These are phyloP conservation scores for Sporisorium scitamineum DNA, from an alignment of 1,284 basidiomycete species.

Conservation along the genomic window DNA sequence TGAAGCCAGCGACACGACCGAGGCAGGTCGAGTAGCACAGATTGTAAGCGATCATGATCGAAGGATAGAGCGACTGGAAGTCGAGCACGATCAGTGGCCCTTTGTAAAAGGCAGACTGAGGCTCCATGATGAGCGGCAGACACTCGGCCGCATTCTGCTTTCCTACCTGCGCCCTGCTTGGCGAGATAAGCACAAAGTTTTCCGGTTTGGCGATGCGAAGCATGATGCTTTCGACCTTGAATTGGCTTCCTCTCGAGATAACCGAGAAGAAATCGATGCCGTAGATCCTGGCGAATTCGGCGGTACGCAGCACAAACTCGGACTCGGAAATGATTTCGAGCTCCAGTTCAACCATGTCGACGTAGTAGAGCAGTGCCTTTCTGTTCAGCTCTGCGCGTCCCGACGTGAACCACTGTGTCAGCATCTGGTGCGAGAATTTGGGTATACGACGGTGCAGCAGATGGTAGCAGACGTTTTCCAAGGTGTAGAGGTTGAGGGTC, in stretches of 20 bases:
- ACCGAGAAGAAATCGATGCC: constrained; percentile 98
- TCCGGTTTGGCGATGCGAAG: constrained; percentile 98
- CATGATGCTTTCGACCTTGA: constrained; percentile 98
- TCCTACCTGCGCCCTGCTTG: constrained; percentile 63
- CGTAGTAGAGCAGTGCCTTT: constrained; percentile 53
- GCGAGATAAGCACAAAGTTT: constrained; percentile 71
- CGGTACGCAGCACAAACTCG: constrained; percentile 65
- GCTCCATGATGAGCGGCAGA: constrained; percentile 93
- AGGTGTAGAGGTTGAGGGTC: constrained; percentile 82
- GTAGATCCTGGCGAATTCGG: constrained; percentile 93
- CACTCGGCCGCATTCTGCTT: constrained; percentile 95
- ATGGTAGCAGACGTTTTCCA: constrained; percentile 84
- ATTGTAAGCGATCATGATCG: constrained; percentile 98
- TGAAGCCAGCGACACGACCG: constrained; percentile 85
- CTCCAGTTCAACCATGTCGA: constrained; percentile 52
- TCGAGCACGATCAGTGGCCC: constrained; percentile 92
- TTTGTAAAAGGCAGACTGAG: constrained; percentile 89
- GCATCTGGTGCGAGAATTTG: constrained; percentile 77
- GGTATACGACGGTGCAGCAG: constrained; percentile 73
- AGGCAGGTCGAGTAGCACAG: constrained; percentile 80
- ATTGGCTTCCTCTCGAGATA: constrained; percentile 92
- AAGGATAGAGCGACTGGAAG: constrained; percentile 95
- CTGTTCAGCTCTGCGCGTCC: constrained; percentile 25
- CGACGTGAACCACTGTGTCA: constrained; percentile 79
- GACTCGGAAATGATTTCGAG: constrained; percentile 62